Evolutionary conservation across 2,329 filamentous ascomycete species (phyloP), one percentile per base, ranked within the genome.

Genomic region (Berkeleyomyces basicola): DNA sequence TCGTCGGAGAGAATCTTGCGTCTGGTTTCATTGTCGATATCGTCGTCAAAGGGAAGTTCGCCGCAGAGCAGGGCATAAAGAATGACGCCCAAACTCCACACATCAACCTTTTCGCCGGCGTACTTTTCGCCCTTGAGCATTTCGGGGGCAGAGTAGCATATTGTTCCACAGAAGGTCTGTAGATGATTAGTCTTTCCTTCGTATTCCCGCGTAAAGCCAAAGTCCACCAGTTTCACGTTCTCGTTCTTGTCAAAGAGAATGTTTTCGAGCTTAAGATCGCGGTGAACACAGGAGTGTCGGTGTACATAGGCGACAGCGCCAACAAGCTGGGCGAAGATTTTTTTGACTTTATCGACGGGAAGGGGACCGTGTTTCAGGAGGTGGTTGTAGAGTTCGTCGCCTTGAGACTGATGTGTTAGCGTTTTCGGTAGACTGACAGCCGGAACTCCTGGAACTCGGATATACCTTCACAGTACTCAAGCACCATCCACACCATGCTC

Each of bases 101-200:
- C 90, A 70, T 99, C 93, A 58, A 99, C 92, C 76, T 96, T 97
- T 76, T 96, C 90, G 36, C 90, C 92, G 0, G 91, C 93, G 71
- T 99, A 99, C 73, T 95, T 97, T 73, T 99, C 93, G 46, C 91
- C 93, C 72, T 93, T 96, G 47, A 99, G 79, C 93, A 99, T 99
- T 74, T 99, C 93, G 1, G 93, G 93, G 2, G 93, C 93, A 62
- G 90, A 96, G 74, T 99, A 99, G 75, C 92, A 97, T 66, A 99
- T 86, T 0, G 93, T 99, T 4, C 93, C 93, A 72, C 93, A 99
- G 74, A 96, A 99, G 1, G 93, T 99, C 73, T 97, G 92, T 62
- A 99, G 76, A 70, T 97, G 92, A 72, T 91, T 97, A 39, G 89
- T 83, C 69, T 95, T 90, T 65, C 92, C 92, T 73, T 96, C 90